Evolutionary conservation across 148 eudicot genomes (phyloP).

Genomic region (Vaccinium darrowii): DNA sequence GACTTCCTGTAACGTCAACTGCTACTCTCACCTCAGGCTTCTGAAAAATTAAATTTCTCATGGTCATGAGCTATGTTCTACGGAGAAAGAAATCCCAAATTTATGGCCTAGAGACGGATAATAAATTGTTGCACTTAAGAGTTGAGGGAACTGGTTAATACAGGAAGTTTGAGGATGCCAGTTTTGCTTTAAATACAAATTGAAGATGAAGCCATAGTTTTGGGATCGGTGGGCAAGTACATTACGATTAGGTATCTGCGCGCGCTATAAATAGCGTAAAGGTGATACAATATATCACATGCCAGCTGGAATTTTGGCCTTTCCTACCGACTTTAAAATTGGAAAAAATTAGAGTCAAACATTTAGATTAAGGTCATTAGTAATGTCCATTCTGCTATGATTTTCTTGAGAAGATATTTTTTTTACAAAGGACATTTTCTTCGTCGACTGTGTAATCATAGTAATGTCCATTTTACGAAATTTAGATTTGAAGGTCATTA

Average conservation of each 20-base stretch:
- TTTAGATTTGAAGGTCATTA: too few relatives aligned
- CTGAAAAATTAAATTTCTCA: conserved; percentile 29
- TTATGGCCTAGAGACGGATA: conserved; percentile 1
- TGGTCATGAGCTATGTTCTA: conserved; percentile 18
- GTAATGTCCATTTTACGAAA: too few relatives aligned
- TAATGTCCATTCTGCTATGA: neutral
- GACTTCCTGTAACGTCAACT: conserved; percentile 26
- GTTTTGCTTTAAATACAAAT: conserved; percentile 29
- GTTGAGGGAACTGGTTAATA: neutral
- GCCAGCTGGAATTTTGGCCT: conserved; percentile 39
- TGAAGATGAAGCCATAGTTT: conserved; percentile 17
- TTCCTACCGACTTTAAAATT: conserved; percentile 22
- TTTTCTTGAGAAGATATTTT: neutral
- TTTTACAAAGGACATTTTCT: neutral
- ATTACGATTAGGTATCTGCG: conserved; percentile 18
- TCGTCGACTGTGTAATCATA: too few relatives aligned
- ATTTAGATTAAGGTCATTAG: conserved; percentile 14
- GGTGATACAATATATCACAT: conserved; percentile 24
- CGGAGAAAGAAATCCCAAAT: neutral
- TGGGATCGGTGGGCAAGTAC: conserved; percentile 25
- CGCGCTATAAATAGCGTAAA: conserved; percentile 4
- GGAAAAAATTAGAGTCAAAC: conserved; percentile 4
- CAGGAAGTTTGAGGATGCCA: conserved; percentile 10
- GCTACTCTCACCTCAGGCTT: conserved; percentile 17
- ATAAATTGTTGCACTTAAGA: neutral